A percentile compares a stretch with the other conserved stretches of the same genome.
phyloP scores from a whole-genome alignment of 2,329 filamentous ascomycete genomes.

The Hypoxylon sp. region DNA sequence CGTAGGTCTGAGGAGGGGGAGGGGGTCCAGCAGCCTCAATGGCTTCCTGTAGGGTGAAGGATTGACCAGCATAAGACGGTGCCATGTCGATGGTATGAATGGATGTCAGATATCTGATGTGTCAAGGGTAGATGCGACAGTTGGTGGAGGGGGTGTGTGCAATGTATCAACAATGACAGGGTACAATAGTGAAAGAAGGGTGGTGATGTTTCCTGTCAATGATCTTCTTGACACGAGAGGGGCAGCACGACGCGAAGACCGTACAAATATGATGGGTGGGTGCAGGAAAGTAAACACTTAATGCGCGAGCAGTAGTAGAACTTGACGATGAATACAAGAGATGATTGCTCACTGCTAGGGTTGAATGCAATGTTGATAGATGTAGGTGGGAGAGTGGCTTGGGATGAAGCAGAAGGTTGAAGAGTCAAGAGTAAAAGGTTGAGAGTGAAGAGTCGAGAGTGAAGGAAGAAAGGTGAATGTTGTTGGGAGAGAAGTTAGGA shows the following conservation, averaged over 20 bases:
- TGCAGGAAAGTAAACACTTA: background rate
- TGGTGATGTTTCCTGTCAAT: background rate
- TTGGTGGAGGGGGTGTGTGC: background rate
- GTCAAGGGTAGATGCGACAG: background rate
- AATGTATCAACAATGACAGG: background rate
- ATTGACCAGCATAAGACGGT: slow-evolving; percentile 28
- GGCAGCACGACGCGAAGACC: background rate
- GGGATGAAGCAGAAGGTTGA: background rate
- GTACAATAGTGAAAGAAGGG: background rate
- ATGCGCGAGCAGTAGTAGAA: background rate
- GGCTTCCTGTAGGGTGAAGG: slow-evolving; percentile 37
- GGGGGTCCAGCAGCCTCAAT: slow-evolving; percentile 42
- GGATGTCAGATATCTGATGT: too few relatives aligned
- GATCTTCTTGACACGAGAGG: background rate
- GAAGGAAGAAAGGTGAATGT: slow-evolving; percentile 4
- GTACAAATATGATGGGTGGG: background rate
- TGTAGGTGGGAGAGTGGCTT: background rate
- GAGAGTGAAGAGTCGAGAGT: background rate
- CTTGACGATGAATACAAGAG: background rate
- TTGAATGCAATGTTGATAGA: background rate
- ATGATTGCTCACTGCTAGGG: background rate
- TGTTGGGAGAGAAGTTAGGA: background rate
- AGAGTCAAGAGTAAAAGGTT: background rate
- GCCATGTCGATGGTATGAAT: slow-evolving; percentile 21
- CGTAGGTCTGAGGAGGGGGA: slow-evolving; percentile 3